Percentiles rank a stretch among this genome's conserved stretches.
Conservation (phyloP, 257 asterid species). For the Petunia secreta region DNA sequence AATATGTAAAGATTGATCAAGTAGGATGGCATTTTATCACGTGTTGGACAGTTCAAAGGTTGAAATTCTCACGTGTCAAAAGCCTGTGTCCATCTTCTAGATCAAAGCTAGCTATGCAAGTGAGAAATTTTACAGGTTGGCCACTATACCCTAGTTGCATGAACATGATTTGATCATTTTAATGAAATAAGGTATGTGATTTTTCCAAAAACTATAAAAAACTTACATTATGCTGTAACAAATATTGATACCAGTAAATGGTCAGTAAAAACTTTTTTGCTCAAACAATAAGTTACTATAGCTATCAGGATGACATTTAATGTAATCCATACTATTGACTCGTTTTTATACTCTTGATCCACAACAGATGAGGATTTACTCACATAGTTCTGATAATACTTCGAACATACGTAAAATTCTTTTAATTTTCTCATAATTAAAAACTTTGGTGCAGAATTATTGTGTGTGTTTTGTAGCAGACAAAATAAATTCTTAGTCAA, state of each 20-base stretch:
- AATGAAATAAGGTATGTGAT: neutral
- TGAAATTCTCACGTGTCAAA: conserved; percentile 21
- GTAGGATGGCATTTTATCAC: neutral
- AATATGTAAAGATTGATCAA: neutral
- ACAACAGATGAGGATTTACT: neutral
- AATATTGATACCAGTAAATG: neutral
- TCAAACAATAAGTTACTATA: no score
- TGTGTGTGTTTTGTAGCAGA: neutral
- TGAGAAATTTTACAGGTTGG: neutral
- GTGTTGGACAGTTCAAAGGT: conserved; percentile 21
- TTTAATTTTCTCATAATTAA: neutral
- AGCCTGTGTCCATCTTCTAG: neutral
- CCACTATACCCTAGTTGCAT: neutral
- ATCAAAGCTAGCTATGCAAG: neutral
- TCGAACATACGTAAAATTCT: neutral
- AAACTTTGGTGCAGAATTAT: neutral
- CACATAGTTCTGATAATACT: no score
- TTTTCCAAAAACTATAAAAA: no score
- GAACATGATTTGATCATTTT: no score
- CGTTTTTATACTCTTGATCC: no score
- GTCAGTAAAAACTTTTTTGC: no score
- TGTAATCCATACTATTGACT: no score
- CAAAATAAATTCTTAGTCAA: no score
- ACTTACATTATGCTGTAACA: no score
- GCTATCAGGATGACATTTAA: no score